Evolutionary conservation across 1,284 basidiomycete genomes (phyloP).

Genomic region (Puccinia coronata): DNA sequence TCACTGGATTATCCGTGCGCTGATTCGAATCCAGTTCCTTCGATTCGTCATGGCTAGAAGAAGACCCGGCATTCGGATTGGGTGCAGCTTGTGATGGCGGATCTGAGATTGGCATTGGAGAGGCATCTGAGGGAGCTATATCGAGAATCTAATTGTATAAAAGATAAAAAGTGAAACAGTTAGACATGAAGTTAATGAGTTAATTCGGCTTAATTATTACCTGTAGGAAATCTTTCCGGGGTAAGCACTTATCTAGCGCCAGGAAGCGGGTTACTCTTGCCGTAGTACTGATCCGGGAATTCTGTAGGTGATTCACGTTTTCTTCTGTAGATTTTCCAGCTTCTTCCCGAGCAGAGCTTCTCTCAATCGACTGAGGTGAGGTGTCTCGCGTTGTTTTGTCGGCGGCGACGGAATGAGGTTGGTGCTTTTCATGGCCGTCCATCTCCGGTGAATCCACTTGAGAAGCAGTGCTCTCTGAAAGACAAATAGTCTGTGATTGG

Average conservation of each 20-base stretch:
- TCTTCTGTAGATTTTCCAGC: neutral
- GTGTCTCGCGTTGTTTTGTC: conserved; percentile 48
- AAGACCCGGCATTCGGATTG: neutral
- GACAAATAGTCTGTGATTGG: neutral
- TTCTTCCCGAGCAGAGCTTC: conserved; percentile 58
- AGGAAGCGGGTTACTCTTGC: conserved; percentile 71
- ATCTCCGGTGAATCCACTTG: conserved; percentile 54
- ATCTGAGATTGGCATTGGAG: neutral
- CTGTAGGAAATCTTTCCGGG: conserved; percentile 79
- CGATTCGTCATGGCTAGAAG: neutral
- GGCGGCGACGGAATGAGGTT: conserved; percentile 48
- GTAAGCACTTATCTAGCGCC: conserved; percentile 89
- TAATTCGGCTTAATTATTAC: conserved; percentile 60
- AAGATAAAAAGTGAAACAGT: neutral
- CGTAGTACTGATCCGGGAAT: conserved; percentile 55
- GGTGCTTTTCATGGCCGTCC: conserved; percentile 55
- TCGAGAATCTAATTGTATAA: conserved; percentile 31
- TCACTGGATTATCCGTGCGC: neutral
- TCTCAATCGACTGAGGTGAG: conserved; percentile 50
- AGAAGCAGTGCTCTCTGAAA: neutral
- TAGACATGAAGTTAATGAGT: neutral
- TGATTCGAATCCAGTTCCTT: neutral
- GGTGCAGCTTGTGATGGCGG: neutral
- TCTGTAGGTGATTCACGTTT: neutral
- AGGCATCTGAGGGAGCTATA: conserved; percentile 12